These are phyloP conservation scores for Linum usitatissimum DNA, from an alignment of 345 rosid genomes.

Conservation along the genomic window DNA sequence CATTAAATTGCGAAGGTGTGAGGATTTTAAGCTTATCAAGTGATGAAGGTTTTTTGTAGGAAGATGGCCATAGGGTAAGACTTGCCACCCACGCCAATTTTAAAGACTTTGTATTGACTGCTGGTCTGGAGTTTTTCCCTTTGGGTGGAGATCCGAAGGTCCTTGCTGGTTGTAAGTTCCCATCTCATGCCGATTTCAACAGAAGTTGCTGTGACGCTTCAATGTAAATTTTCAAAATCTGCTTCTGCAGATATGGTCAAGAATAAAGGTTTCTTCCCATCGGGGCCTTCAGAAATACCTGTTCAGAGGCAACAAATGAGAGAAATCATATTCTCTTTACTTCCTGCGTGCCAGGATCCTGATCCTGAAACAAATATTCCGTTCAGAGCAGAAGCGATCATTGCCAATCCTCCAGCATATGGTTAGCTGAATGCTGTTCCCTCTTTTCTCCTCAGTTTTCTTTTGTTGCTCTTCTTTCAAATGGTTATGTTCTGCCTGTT, in stretches of 20 bases:
- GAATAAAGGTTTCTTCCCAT: slow-evolving; percentile 57
- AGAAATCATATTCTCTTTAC: slow-evolving; percentile 38
- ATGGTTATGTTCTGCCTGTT: neutral
- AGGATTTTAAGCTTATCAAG: slow-evolving; percentile 4
- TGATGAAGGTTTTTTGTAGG: slow-evolving; percentile 15
- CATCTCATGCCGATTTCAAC: neutral
- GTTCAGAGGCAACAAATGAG: slow-evolving; percentile 40
- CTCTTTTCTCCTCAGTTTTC: neutral
- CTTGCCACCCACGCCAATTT: slow-evolving; percentile 26
- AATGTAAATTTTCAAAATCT: neutral
- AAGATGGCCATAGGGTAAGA: slow-evolving; percentile 26
- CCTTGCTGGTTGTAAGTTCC: slow-evolving; percentile 23
- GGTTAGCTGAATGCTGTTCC: slow-evolving; percentile 20
- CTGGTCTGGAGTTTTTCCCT: slow-evolving; percentile 27
- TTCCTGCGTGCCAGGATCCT: slow-evolving; percentile 35
- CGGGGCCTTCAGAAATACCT: slow-evolving; percentile 45
- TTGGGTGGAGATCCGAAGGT: slow-evolving; percentile 27
- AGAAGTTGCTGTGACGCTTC: neutral
- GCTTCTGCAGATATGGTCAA: slow-evolving; percentile 47
- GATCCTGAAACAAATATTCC: slow-evolving; percentile 28
- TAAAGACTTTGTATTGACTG: slow-evolving; percentile 20
- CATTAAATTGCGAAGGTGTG: neutral
- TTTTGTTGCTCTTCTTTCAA: neutral
- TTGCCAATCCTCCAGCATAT: slow-evolving; percentile 55
- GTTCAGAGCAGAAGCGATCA: slow-evolving; percentile 40